Evolutionary conservation across 2,329 filamentous ascomycete genomes (phyloP), one percentile per base, ranked within the genome.

Genomic region (Scedosporium apiospermum): DNA sequence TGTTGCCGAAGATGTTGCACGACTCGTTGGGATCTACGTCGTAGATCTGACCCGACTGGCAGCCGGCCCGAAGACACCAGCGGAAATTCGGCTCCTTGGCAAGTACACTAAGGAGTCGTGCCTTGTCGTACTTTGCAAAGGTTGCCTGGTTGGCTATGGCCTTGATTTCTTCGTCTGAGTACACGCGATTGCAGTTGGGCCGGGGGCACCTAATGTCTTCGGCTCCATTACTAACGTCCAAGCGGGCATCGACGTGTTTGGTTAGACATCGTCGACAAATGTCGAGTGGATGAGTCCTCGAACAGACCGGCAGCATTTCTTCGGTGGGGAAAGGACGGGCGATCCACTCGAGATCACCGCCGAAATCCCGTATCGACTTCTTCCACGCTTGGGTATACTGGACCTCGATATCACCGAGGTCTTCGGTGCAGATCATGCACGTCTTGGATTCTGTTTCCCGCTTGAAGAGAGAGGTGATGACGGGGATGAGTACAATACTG

Each of bases 41-140:
- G 62, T 70, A 66, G 23, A 68, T 60, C n/a, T 68, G 64, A 2
- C 69, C 69, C 12, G 63, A 62, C 0, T 63, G 41, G 65, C 69
- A 71, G 10, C 64, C 65, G 6, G 65, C 58, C 23, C 66, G 63
- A 5, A 71, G 64, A 41, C 70, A 71, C 69, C 70, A 69, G 9
- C 66, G 64, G 63, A 69, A 69, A 62, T 62, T 62, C 1, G 65
- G 65, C 4, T 63, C 58, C 2, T 27, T 23, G 7, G 62, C 27
- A 1, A 67, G 55, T 30, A 49, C 58, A 6, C n/a, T 21, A 18
- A 63, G 46, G 9, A 65, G 61, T 3, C 62, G 51, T 3, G 65
- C 46, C 27, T 59, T 57, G 53, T 68, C 65, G 63, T 68, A 68
- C 6, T 57, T 51, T 10, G 61, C 63, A 41, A 62, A 65, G 3